Evolutionary conservation across 441 rosid species (phyloP), one percentile per base, ranked within the genome.

Genomic region (Euphorbia schlechtendalii): DNA sequence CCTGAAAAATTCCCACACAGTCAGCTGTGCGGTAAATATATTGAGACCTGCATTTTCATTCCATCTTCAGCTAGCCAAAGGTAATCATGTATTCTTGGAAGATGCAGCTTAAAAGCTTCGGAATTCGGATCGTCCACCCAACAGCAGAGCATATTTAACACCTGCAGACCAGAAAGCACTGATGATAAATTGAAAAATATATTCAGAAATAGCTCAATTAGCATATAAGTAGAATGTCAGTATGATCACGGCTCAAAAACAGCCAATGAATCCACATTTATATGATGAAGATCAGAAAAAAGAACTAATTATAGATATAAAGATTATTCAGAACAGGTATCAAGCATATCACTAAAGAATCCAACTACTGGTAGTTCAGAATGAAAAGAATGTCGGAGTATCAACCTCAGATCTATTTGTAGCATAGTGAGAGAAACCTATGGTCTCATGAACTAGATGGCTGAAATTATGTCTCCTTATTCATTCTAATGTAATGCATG

Each of bases 41-140:
- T 32, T 22, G 68, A 48, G 49, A 86, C 97, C 99, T 90, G 89
- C 96, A 94, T 84, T 89, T 94, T 94, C 99, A 90, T 89, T 69
- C 99, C 97, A 83, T 94, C 99, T 83, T 94, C 97, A 68, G 99
- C 97, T 73, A 89, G 5, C 97, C 99, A 94, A 52, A 94, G 79
- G 73, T 76, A 94, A 75, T 90, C 99, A 76, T 77, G 22, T 59
- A 94, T 66, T 78, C 97, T 82, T 56, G 97, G 96, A 76, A 94
- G 81, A 76, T 94, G 97, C 78, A 89, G 69, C 71, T 94, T 90
- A 73, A 90, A 94, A 70, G 96, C 96, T 76, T 90, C 96, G 22
- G 97, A 87, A 68, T 89, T 87, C 71, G 96, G 96, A 74, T 94
- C 96, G 74, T 94, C 97, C 68, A 86, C 89, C 99, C 99, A 91